Base-by-base conservation (phyloP, 148 eudicot species). In the Rhododendron vialii region DNA sequence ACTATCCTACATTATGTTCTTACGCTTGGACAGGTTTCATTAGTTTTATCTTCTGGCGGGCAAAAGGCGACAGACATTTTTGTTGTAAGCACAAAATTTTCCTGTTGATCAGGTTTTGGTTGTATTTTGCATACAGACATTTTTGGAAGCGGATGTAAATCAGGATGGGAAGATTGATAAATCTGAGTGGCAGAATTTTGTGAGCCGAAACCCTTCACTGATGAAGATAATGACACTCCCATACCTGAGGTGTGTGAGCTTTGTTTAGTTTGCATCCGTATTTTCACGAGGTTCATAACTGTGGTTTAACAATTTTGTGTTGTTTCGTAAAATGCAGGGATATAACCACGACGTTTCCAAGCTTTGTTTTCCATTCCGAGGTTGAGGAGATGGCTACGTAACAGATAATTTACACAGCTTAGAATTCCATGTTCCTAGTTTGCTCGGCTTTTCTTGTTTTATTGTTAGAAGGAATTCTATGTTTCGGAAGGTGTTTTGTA, bases 181-280 rank as follows among this genome's bases (percentile, higher is more conserved):
- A 90, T 73, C 93, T 1, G 99, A 97, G 59, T 97, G 99, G 99
- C 98, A 89, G 55, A 90, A 91, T 85, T 95, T 92, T 84, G 99
- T 97, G 67, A 83, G 91, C 2, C 89, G 86, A 87, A 97, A 97
- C 83, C 98, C 99, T 85, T 92, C 95, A 3, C 77, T 97, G 83
- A 81, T 97, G 88, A 94, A 93, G 85, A 93, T 97, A 75, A 97
- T 97, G 99, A 97, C 98, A 15, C 95, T 97, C 65, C 98, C 95
- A 78, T 97, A 97, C 87, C 89, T 97, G 81, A 93, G 99, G 99
- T 97, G 92, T 8, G 73, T 3, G 10, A 65, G 17, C 14, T 35
- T 57, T 84, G 12, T 80, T 3, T 7, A 7, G 17, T 11, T 55
- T 20, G 30, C 17, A n/a, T 38, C 8, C 10, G 55, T 36, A 18